Percentiles rank a stretch among this genome's conserved stretches.
Evolutionary conservation across 768 basidiomycete genomes (phyloP).

Genomic region (Psilocybe sp.): DNA sequence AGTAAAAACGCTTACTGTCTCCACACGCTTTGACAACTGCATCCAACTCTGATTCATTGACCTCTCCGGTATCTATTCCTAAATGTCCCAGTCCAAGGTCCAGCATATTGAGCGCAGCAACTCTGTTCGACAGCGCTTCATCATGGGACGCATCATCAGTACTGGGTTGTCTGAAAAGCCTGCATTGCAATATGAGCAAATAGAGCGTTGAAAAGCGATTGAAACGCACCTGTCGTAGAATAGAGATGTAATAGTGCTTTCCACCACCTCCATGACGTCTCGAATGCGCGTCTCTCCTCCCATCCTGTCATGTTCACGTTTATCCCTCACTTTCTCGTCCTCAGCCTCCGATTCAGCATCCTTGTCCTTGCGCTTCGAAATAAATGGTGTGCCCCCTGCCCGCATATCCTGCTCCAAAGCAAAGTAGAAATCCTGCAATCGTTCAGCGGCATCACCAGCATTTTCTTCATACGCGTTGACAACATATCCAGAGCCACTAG

Average conservation of each 20-base stretch:
- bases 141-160: constrained; percentile 83
- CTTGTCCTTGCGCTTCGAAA: constrained; percentile 25
- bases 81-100: constrained; percentile 88
- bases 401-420: constrained; percentile 63
- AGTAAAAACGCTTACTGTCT: constrained; percentile 51
- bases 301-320: constrained; percentile 28
- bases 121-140: constrained; percentile 82
- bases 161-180: constrained; percentile 69
- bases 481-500: constrained; percentile 28
- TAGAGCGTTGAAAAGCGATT: neutral
- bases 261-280: constrained; percentile 69
- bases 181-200: constrained; percentile 22
- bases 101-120: constrained; percentile 89
- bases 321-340: constrained; percentile 30
- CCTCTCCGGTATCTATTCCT: constrained; percentile 66
- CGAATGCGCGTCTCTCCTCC: constrained; percentile 46
- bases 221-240: constrained; percentile 77
- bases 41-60: constrained; percentile 45
- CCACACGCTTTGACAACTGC: constrained; percentile 73
- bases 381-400: constrained; percentile 33
- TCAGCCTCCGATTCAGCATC: constrained; percentile 23
- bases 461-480: constrained; percentile 44
- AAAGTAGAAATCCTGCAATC: constrained; percentile 71
- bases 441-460: constrained; percentile 49
- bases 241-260: constrained; percentile 63